Evolutionary conservation across 2,329 filamentous ascomycete genomes (phyloP).

Genomic region (Epichloe gansuensis): DNA sequence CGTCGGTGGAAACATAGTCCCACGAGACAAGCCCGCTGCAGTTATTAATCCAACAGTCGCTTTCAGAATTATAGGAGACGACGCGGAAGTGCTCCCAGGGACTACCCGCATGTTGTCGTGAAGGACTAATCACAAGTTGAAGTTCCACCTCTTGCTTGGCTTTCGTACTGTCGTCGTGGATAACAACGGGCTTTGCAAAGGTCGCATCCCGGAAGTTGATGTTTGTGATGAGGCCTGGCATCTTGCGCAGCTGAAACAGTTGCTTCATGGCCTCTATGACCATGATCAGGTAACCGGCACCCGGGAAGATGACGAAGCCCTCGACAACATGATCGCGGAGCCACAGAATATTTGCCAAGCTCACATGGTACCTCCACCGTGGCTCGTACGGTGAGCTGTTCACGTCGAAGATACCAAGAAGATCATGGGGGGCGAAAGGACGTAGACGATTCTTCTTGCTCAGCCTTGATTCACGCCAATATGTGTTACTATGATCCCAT

Average conservation of each 20-base stretch:
- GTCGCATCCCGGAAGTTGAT: background rate
- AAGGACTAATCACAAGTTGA: too few relatives aligned
- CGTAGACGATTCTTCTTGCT: slow-evolving; percentile 8
- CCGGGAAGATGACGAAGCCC: slow-evolving; percentile 20
- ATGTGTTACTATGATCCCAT: background rate
- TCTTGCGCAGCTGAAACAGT: background rate
- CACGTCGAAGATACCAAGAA: too few relatives aligned
- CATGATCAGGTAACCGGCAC: slow-evolving; percentile 20
- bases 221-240: too few relatives aligned
- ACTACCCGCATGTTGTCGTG: too few relatives aligned
- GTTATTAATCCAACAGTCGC: too few relatives aligned
- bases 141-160: too few relatives aligned
- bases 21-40: too few relatives aligned
- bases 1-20: too few relatives aligned
- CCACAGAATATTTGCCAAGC: slow-evolving; percentile 18
- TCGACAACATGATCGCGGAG: slow-evolving; percentile 15
- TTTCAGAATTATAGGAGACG: too few relatives aligned
- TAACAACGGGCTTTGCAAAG: background rate
- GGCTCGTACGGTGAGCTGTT: background rate
- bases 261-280: background rate
- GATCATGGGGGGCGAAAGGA: background rate
- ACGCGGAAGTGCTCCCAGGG: too few relatives aligned
- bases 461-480: slow-evolving; percentile 8
- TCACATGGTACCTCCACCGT: slow-evolving; percentile 12
- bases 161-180: too few relatives aligned